Evolutionary conservation across 345 rosid species (phyloP), one percentile per base, ranked within the genome.

Genomic region (Eucalyptus leucophloia): DNA sequence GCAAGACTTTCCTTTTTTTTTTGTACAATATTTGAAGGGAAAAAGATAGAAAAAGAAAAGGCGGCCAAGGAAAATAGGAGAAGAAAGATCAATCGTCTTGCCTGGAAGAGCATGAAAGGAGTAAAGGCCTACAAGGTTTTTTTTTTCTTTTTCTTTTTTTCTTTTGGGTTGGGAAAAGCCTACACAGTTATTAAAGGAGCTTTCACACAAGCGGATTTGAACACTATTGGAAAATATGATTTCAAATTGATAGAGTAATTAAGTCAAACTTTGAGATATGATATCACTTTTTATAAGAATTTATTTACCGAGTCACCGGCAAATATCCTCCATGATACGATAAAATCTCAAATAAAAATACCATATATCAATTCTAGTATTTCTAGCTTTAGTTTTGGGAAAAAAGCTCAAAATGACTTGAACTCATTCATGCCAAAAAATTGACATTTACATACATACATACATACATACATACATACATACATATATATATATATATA

Each of bases 311-410:
- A 0, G 21, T 51, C 2, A 51, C 1, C 4, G 2, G 4, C 9
- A 51, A 51, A 18, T 51, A 51, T 51, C 8, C 9, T 18, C 9
- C 0, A 7, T 0, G 1, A 51, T 51, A 17, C 0, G 23, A 51
- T 2, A 51, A 17, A 2, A 2, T 7, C 9, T 18, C 24, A 19
- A 53, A 18, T 19, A 2, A 51, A 51, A 51, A 53, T 53, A 18
- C 1, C 56, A 19, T 53, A 18, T 53, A 53, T 1, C 4, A 51
- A 51, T 51, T 51, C 8, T 51, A 18, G 4, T 17, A 49, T 51
- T 51, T 51, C 23, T 51, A 51, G 3, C 23, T 51, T 51, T 51
- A 51, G 9, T 51, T 51, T 51, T 51, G 8, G 9, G 9, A 51
- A 51, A 51, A 51, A 51, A 4, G 54, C 23, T 51, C 23, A 2